Evolutionary conservation across 306 rosid genomes (phyloP).

Genomic region (Prunus davidiana): DNA sequence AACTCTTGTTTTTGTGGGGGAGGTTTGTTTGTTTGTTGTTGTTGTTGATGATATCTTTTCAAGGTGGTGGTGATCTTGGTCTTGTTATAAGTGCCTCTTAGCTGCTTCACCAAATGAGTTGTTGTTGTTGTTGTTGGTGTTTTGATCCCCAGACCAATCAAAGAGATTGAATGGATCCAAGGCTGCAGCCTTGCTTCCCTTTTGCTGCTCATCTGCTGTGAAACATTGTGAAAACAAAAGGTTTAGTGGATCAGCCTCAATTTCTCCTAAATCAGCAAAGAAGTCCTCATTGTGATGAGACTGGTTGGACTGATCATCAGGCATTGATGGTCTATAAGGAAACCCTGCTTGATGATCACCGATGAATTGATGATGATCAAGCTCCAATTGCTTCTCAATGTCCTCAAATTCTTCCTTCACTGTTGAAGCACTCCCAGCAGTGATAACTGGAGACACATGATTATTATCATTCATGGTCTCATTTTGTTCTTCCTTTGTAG

Average conservation of each 20-base stretch:
- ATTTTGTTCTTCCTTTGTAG: constrained; percentile 42
- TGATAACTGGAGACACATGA: constrained; percentile 25
- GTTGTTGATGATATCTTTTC: constrained; percentile 5
- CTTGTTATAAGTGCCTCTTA: constrained; percentile 45
- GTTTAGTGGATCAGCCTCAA: constrained; percentile 63
- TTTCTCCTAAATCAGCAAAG: constrained; percentile 72
- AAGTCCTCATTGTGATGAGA: constrained; percentile 41
- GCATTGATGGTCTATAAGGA: constrained; percentile 46
- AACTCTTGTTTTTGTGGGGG: neutral
- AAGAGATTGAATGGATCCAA: constrained; percentile 69
- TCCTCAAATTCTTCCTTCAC: constrained; percentile 60
- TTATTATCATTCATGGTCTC: constrained; percentile 20
- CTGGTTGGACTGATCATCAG: constrained; percentile 18
- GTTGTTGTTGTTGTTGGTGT: neutral
- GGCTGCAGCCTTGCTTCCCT: constrained; percentile 20
- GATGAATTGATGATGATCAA: constrained; percentile 46
- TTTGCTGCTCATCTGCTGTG: constrained; percentile 32
- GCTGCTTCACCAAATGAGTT: constrained; percentile 28
- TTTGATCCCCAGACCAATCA: constrained; percentile 53
- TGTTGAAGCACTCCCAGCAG: constrained; percentile 21
- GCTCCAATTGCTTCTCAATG: constrained; percentile 40
- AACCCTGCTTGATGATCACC: constrained; percentile 18
- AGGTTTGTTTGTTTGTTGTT: neutral
- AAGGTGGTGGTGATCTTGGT: neutral
- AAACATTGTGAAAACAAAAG: constrained; percentile 58